phyloP scores from a whole-genome alignment of 2,329 filamentous ascomycete species.

The Fusarium sp. region DNA sequence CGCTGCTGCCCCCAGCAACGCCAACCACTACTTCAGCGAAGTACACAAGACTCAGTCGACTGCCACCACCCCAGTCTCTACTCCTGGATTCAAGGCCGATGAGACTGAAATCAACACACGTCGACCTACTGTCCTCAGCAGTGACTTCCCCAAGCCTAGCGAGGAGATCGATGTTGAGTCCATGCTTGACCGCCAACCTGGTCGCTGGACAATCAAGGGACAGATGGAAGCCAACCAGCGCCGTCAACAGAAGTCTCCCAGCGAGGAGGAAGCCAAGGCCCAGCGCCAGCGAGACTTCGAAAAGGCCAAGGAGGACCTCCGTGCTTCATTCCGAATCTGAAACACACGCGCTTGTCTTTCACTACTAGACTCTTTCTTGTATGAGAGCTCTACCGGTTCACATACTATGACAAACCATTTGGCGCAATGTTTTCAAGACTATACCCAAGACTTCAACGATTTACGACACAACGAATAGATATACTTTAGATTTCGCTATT shows the following conservation, averaged over 20 bases:
- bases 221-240: slow-evolving; percentile 50
- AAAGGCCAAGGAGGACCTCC: slow-evolving; percentile 60
- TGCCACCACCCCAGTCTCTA: slow-evolving; percentile 39
- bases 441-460: slow-evolving; percentile 41
- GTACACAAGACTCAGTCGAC: slow-evolving; percentile 38
- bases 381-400: neutral
- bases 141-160: slow-evolving; percentile 55
- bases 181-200: slow-evolving; percentile 57
- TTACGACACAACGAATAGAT: slow-evolving; percentile 41
- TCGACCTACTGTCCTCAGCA: slow-evolving; percentile 46
- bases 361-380: neutral
- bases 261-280: slow-evolving; percentile 48
- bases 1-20: slow-evolving; percentile 28
- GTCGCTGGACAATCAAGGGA: slow-evolving; percentile 55
- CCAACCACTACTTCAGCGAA: slow-evolving; percentile 32
- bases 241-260: slow-evolving; percentile 36
- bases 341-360: neutral
- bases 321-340: slow-evolving; percentile 45
- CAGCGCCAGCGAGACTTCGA: slow-evolving; percentile 56
- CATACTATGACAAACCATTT: slow-evolving; percentile 11
- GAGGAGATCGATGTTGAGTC: slow-evolving; percentile 55
- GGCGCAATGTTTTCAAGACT: slow-evolving; percentile 34
- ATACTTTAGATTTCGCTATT: slow-evolving; percentile 17
- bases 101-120: slow-evolving; percentile 17
- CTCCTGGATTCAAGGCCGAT: slow-evolving; percentile 34